phyloP scores from a whole-genome alignment of 2,329 filamentous ascomycete genomes.

The Colletotrichum sp. region DNA sequence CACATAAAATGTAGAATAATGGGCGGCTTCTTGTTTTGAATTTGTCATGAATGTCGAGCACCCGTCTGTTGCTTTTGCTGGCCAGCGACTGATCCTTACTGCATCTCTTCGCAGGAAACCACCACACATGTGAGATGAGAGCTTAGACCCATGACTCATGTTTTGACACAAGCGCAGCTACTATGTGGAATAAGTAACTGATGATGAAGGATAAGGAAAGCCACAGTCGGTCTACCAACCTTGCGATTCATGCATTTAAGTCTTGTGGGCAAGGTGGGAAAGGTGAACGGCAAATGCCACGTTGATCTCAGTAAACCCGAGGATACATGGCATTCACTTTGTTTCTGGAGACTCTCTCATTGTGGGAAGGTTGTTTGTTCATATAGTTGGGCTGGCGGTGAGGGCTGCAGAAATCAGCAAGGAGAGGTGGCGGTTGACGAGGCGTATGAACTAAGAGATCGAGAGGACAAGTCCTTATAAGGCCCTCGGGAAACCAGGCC shows the following conservation, averaged over 20 bases:
- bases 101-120: neutral
- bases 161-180: fast-evolving
- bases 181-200: fast-evolving
- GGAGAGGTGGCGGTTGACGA: fast-evolving
- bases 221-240: neutral
- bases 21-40: too few relatives aligned
- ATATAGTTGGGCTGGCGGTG: neutral
- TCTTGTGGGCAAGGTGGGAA: neutral
- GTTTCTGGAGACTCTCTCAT: neutral
- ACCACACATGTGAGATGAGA: fast-evolving
- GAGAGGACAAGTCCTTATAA: fast-evolving
- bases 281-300: too few relatives aligned
- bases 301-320: too few relatives aligned
- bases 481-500: fast-evolving
- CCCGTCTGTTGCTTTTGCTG: neutral
- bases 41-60: too few relatives aligned
- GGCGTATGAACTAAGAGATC: neutral
- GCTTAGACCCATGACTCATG: neutral
- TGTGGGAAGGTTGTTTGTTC: fast-evolving
- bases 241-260: neutral
- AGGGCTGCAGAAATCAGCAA: fast-evolving
- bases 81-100: neutral
- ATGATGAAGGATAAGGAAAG: neutral
- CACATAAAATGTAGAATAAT: neutral
- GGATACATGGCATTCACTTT: too few relatives aligned